A percentile compares a stretch with the other conserved stretches of the same genome.
These are phyloP conservation scores for Sclerotinia borealis DNA, from an alignment of 2,329 filamentous ascomycete species.

Conservation along the genomic window DNA sequence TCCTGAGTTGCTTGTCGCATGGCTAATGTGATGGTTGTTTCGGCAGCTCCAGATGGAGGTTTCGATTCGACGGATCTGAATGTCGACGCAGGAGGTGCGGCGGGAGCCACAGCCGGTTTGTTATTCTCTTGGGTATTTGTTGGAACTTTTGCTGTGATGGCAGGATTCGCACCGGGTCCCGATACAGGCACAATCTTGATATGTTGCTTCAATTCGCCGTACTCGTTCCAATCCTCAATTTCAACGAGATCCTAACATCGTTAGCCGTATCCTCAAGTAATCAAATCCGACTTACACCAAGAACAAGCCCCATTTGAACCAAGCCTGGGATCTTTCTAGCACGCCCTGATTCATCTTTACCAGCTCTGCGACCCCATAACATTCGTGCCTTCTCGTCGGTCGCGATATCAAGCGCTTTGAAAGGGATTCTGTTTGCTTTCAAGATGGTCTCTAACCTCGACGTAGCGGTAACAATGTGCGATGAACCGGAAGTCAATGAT, in stretches of 20 bases:
- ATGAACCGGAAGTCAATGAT: slow-evolving; percentile 89
- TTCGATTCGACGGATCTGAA: slow-evolving; percentile 15
- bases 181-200: slow-evolving; percentile 28
- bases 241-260: slow-evolving; percentile 73
- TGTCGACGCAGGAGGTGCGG: slow-evolving; percentile 19
- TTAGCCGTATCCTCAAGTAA: slow-evolving; percentile 15
- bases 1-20: slow-evolving; percentile 57
- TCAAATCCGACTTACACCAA: slow-evolving; percentile 63
- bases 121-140: slow-evolving; percentile 30
- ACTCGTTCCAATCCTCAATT: slow-evolving; percentile 99
- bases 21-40: slow-evolving; percentile 36
- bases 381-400: slow-evolving; percentile 83
- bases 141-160: slow-evolving; percentile 26
- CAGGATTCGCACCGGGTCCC: slow-evolving; percentile 17
- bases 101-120: slow-evolving; percentile 27
- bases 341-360: slow-evolving; percentile 58
- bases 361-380: slow-evolving; percentile 79
- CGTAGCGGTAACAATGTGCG: slow-evolving; percentile 92
- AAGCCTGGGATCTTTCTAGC: slow-evolving; percentile 77
- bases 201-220: slow-evolving; percentile 86
- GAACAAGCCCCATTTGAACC: slow-evolving; percentile 77
- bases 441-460: slow-evolving; percentile 94
- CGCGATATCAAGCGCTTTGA: slow-evolving; percentile 85
- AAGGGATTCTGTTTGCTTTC: slow-evolving; percentile 88
- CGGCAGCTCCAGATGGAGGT: slow-evolving; percentile 19